These are phyloP conservation scores for Kwoniella bestiolae DNA, from an alignment of 768 basidiomycete species.

Conservation along the genomic window DNA sequence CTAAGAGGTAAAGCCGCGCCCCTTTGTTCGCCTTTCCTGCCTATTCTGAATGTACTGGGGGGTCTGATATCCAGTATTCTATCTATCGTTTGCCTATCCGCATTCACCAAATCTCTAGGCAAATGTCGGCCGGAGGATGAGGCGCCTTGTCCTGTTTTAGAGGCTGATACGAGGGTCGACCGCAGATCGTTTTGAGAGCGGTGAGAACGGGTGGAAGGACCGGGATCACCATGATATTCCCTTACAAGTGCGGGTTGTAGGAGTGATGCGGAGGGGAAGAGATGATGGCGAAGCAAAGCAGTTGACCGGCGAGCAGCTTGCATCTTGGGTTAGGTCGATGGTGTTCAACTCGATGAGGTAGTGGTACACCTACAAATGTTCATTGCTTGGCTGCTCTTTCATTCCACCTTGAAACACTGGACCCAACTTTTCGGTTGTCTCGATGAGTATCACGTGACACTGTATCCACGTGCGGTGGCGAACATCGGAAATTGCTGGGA, in stretches of 20 bases:
- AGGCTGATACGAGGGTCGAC: background rate
- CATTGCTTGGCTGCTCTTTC: too few species aligned
- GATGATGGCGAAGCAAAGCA: too few species aligned
- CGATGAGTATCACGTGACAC: background rate
- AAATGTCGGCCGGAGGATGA: background rate
- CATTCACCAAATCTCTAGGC: slow-evolving; percentile 3
- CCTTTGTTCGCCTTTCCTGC: background rate
- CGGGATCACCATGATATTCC: slow-evolving; percentile 32
- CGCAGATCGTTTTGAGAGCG: background rate
- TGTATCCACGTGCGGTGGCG: slow-evolving; percentile 1
- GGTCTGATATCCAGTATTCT: slow-evolving; percentile 1
- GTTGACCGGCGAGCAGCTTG: background rate
- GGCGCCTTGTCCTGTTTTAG: background rate
- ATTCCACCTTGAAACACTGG: too few species aligned
- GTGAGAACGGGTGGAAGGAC: slow-evolving; percentile 15
- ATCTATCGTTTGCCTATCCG: slow-evolving; percentile 3
- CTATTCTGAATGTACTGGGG: background rate
- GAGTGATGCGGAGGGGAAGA: background rate
- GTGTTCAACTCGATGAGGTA: too few species aligned
- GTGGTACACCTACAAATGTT: too few species aligned
- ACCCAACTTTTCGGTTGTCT: background rate
- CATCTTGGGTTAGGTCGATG: background rate
- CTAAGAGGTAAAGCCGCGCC: slow-evolving; percentile 1
- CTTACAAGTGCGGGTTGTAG: background rate
- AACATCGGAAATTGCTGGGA: background rate